Evolutionary conservation across 257 asterid genomes (phyloP).

Genomic region (Solanum ahanhuiri): DNA sequence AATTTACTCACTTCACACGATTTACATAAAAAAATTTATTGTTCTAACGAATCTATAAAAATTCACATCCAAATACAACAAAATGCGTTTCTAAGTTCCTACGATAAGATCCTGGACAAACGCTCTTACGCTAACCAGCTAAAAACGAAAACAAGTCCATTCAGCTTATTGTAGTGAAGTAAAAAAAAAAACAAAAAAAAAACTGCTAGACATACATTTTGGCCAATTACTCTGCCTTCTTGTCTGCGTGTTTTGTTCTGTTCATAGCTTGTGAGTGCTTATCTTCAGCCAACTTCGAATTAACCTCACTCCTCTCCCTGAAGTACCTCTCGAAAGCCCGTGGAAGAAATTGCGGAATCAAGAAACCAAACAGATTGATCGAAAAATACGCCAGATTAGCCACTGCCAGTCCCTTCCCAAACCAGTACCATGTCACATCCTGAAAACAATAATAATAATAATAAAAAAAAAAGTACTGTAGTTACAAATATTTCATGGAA

Average conservation of each 20-base stretch:
- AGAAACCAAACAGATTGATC: conserved; percentile 43
- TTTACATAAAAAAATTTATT: too few species aligned
- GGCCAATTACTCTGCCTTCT: conserved; percentile 27
- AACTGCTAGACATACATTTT: too few species aligned
- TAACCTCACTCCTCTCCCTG: conserved; percentile 39
- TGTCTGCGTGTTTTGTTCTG: conserved; percentile 13
- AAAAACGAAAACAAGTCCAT: background rate
- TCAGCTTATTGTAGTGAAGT: background rate
- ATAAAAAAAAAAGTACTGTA: background rate
- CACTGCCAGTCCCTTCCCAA: conserved; percentile 54
- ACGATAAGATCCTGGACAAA: background rate
- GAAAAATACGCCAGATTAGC: conserved; percentile 43
- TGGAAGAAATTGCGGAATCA: conserved; percentile 74
- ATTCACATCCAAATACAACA: background rate
- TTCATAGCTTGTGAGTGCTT: conserved; percentile 16
- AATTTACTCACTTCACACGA: too few species aligned
- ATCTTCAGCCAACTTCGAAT: conserved; percentile 44
- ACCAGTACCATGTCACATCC: conserved; percentile 79
- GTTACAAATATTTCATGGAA: background rate
- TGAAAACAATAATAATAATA: background rate
- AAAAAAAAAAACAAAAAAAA: background rate
- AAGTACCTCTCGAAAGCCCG: conserved; percentile 69
- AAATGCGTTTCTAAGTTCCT: background rate
- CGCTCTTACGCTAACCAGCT: background rate
- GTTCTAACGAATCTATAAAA: too few species aligned